phyloP scores from a whole-genome alignment of 345 rosid genomes.

The Eucalyptus guilfoylei region DNA sequence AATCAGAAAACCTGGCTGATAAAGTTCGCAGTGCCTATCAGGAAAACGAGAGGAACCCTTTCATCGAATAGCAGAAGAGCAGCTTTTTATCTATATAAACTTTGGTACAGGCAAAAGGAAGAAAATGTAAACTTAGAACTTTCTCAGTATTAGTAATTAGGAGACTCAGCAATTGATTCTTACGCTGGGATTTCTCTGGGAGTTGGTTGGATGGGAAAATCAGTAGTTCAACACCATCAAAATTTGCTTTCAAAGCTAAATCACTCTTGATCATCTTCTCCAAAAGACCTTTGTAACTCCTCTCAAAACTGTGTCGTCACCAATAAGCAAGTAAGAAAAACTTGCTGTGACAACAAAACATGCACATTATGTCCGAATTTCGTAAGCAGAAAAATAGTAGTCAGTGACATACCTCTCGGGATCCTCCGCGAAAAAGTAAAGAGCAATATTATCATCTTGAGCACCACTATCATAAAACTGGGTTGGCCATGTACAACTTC shows the following conservation, averaged over 20 bases:
- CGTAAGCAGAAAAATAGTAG: background rate
- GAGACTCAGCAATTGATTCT: slow-evolving; percentile 5
- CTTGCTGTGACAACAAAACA: background rate
- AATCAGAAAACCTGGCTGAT: background rate
- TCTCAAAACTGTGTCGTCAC: slow-evolving; percentile 56
- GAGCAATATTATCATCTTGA: slow-evolving; percentile 82
- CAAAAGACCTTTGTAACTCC: slow-evolving; percentile 60
- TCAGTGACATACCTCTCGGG: slow-evolving; percentile 43
- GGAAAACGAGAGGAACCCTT: background rate
- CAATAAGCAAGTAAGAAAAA: background rate
- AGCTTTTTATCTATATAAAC: background rate
- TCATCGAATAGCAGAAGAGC: background rate
- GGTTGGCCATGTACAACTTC: slow-evolving; percentile 70
- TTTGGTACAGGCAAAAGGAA: background rate
- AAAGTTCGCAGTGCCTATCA: background rate
- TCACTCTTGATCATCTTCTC: slow-evolving; percentile 76
- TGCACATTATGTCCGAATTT: background rate
- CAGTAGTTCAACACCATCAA: slow-evolving; percentile 66
- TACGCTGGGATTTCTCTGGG: slow-evolving; percentile 83
- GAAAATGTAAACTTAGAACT: background rate
- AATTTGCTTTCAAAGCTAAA: slow-evolving; percentile 74
- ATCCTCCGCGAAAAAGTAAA: slow-evolving; percentile 94
- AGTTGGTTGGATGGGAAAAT: slow-evolving; percentile 86
- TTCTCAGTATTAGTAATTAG: background rate
- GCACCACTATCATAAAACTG: slow-evolving; percentile 67